phyloP scores from a whole-genome alignment of 148 eudicot genomes.

The Linanthus parryae region DNA sequence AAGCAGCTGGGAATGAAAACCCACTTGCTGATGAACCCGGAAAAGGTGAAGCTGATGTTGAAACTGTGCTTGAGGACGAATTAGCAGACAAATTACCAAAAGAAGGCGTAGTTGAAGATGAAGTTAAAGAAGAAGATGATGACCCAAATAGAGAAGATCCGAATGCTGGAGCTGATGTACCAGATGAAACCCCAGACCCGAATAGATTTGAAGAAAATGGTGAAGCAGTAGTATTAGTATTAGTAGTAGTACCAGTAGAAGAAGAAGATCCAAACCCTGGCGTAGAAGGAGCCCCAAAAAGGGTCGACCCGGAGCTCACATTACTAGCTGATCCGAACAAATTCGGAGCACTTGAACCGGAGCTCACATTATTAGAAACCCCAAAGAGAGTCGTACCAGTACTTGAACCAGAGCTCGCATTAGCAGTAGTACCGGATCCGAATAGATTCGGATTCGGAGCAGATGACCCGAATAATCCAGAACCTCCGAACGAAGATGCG shows the following conservation, averaged over 20 bases:
- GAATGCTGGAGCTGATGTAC: neutral
- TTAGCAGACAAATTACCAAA: conserved; percentile 10
- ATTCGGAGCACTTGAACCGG: neutral
- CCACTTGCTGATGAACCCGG: conserved; percentile 1
- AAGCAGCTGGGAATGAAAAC: conserved; percentile 17
- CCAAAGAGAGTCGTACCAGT: conserved; percentile 13
- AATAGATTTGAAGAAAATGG: conserved; percentile 8
- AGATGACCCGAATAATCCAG: neutral
- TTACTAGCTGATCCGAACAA: neutral
- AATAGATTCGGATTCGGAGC: neutral
- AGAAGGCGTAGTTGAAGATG: conserved; percentile 5
- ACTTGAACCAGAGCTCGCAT: neutral
- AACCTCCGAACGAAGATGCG: conserved; percentile 1
- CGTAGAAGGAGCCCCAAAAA: neutral
- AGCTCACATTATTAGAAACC: no score
- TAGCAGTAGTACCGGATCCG: neutral
- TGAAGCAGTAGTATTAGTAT: neutral
- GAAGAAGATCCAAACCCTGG: neutral
- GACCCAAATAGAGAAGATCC: conserved; percentile 14
- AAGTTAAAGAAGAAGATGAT: conserved; percentile 10
- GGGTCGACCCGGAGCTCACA: neutral
- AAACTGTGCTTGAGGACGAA: conserved; percentile 8
- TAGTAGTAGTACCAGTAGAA: conserved; percentile 5
- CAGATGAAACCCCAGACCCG: neutral
- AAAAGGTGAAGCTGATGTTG: conserved; percentile 4